Base-by-base conservation (phyloP, 2,329 filamentous ascomycete genomes). In the Arthrinium puccinioides region DNA sequence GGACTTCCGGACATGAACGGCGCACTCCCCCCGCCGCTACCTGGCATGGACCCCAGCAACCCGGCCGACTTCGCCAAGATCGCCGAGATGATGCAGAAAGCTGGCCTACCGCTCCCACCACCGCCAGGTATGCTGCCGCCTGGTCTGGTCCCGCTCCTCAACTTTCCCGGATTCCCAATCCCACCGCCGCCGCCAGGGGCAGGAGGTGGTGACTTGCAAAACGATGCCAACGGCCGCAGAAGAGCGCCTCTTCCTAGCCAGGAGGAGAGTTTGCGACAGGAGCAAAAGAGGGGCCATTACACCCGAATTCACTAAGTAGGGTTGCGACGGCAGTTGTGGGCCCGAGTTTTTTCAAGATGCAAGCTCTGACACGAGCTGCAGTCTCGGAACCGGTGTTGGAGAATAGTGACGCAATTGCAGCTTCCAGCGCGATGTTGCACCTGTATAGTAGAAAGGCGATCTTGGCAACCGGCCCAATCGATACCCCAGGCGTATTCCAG, bases 231-330 rank as follows among this genome's bases (percentile, higher is more conserved):
- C 13, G 63, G 58, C 16, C 56, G 56, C 31, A 57, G 78, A 14
- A 71, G 83, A 43, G 85, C 74, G 6, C 87, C 85, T 8, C 62
- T 94, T 29, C 87, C 87, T 0, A 89, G 85, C 55, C 87, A 94
- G 61, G 79, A 85, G 54, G 87, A 92, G 56, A 89, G 84, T 49
- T 62, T 94, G 49, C 76, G 81, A 48, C 77, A 82, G 58, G 85
- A 90, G 60, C 87, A 90, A 67, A 74, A 73, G 39, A 67, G 68
- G 37, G 77, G 77, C 4, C 70, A 79, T 44, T 82, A 78, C 50
- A 81, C 74, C 13, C 60, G 72, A 34, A 55, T 65, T 19, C 62
- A 70, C n/a, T n/a, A n/a, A n/a, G 32, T 76, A 69, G 8, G 10
- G 4, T 14, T 11, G 18, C 1, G 6, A 25, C 2, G 3, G 16